Base-by-base conservation (phyloP, 2,329 filamentous ascomycete species). In the Cordyceps farinosa region DNA sequence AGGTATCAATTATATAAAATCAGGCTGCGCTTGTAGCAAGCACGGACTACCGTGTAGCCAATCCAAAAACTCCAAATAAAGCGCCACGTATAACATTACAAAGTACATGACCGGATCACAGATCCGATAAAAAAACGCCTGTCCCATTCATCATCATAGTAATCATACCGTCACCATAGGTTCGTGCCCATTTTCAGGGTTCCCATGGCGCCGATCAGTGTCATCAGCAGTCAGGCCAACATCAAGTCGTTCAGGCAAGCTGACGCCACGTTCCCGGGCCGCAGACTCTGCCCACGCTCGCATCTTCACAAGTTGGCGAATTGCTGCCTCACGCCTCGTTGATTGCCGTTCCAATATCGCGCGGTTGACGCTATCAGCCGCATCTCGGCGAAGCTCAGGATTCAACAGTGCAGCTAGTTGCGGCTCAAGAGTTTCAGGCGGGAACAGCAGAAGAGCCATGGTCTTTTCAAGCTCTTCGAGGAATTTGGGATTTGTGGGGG, bases 401-500 rank as follows among this genome's bases (percentile, higher is more conserved):
- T 96, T 85, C 22, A 99, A 80, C 34, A 99, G 80, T 53, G 86
- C 86, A 44, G 89, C 87, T 38, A 97, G 80, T 55, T 90, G 87
- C 2, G 90, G 87, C 51, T 90, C 86, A 44, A 97, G 83, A 59
- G 86, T 89, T 60, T 95, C 90, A n/a, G 86, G 84, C 1, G 91
- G 88, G 69, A 97, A 97, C 50, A 99, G 89, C 45, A 99, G 81
- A 47, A 99, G 83, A 0, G 92, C 90, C 88, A 99, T 97, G 0
- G 95, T 97, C 72, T 89, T 86, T 76, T 99, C 95, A 11, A 99
- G 82, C 65, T 96, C 92, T 67, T 90, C 86, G 13, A 97, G 82
- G 68, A 97, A 98, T 51, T 89, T 86, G 4, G 86, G 84, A 67
- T 92, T 92, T 5, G 87, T 91, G 0, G 93, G 88, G 8, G 94